These are phyloP conservation scores for Mycena citricolor DNA, from an alignment of 1,284 basidiomycete genomes.

Conservation along the genomic window DNA sequence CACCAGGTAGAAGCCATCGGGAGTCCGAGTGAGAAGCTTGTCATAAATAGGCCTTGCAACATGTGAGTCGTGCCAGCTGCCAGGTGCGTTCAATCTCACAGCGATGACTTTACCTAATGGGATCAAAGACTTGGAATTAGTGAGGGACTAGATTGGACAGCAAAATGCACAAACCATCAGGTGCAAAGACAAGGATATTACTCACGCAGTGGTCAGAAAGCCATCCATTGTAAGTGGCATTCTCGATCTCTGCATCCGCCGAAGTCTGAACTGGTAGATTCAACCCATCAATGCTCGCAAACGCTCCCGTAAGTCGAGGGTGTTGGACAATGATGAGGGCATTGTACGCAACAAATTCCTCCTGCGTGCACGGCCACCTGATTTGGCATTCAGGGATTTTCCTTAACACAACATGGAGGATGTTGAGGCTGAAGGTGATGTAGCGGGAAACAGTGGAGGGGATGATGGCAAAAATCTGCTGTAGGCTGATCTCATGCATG, in stretches of 20 bases:
- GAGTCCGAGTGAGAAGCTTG: slow-evolving; percentile 26
- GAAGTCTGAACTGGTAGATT: slow-evolving; percentile 30
- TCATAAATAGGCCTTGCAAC: slow-evolving; percentile 35
- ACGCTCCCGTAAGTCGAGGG: slow-evolving; percentile 38
- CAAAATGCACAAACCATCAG: slow-evolving; percentile 2
- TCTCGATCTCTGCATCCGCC: slow-evolving; percentile 38
- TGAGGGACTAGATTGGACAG: too few species aligned
- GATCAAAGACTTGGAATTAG: neutral
- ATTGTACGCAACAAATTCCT: slow-evolving; percentile 17
- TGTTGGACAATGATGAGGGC: slow-evolving; percentile 35
- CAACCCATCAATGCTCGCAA: slow-evolving; percentile 39
- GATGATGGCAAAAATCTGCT: slow-evolving; percentile 31
- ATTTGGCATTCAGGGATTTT: neutral
- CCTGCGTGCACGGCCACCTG: neutral
- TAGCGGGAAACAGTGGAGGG: slow-evolving; percentile 33
- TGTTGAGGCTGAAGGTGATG: neutral
- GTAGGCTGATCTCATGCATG: neutral
- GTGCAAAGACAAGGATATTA: slow-evolving; percentile 20
- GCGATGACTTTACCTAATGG: slow-evolving; percentile 6
- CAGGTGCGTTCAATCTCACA: slow-evolving; percentile 25
- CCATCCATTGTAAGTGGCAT: slow-evolving; percentile 51
- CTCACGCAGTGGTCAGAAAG: slow-evolving; percentile 39
- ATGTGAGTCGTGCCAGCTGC: slow-evolving; percentile 43
- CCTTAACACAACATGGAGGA: neutral
- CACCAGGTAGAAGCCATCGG: slow-evolving; percentile 34